These are phyloP conservation scores for Fusarium robinianum DNA, from an alignment of 2,329 filamentous ascomycete genomes.

Conservation along the genomic window DNA sequence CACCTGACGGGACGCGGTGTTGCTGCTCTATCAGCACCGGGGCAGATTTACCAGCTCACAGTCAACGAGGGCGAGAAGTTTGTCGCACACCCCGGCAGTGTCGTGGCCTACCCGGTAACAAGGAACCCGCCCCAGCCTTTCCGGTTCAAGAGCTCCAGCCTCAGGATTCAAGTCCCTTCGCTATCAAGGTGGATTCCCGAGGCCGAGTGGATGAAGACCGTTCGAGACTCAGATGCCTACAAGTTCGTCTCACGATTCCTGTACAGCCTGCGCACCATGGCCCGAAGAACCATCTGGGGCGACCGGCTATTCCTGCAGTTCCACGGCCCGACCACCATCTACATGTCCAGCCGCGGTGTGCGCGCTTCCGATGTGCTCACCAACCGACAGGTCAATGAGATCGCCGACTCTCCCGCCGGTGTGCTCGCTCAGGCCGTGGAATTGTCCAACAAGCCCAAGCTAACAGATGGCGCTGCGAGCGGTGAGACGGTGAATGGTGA, in stretches of 20 bases:
- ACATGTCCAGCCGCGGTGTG: constrained; percentile 86
- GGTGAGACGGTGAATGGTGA: constrained; percentile 32
- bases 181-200: constrained; percentile 68
- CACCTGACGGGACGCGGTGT: constrained; percentile 86
- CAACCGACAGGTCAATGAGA: constrained; percentile 81
- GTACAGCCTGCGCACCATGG: constrained; percentile 74
- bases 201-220: constrained; percentile 71
- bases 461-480: constrained; percentile 19
- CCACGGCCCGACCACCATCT: constrained; percentile 79
- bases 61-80: constrained; percentile 86
- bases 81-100: constrained; percentile 86
- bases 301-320: constrained; percentile 92
- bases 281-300: constrained; percentile 86
- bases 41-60: constrained; percentile 85
- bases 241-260: constrained; percentile 66
- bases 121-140: constrained; percentile 78
- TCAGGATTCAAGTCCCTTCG: constrained; percentile 79
- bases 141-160: constrained; percentile 76
- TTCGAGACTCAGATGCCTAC: constrained; percentile 75
- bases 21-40: constrained; percentile 80
- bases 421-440: constrained; percentile 64
- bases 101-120: constrained; percentile 85
- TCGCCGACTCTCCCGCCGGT: constrained; percentile 80
- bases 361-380: constrained; percentile 79
- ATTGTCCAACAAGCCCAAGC: constrained; percentile 44